A percentile compares a stretch with the other conserved stretches of the same genome.
Evolutionary conservation across 331 rosid genomes (phyloP).

Genomic region (Saraca asoca): DNA sequence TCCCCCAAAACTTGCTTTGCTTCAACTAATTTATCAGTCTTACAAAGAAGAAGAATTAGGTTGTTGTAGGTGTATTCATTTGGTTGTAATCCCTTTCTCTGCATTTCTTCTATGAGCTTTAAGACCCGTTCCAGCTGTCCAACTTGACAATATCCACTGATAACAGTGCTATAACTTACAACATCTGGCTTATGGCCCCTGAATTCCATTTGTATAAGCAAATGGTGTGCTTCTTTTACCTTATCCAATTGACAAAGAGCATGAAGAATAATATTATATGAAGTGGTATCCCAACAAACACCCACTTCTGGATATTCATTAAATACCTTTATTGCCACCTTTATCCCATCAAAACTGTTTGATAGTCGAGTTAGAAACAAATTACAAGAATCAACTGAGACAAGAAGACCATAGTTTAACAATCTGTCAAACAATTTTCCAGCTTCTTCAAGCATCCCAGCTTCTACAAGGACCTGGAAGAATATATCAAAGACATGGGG

Average conservation of each 20-base stretch:
- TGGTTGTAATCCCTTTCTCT: constrained; percentile 60
- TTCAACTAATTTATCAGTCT: constrained; percentile 56
- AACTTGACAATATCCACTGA: constrained; percentile 63
- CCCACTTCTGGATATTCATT: constrained; percentile 60
- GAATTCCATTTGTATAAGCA: constrained; percentile 74
- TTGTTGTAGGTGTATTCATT: constrained; percentile 66
- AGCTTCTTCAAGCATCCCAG: constrained; percentile 64
- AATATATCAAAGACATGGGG: constrained; percentile 75
- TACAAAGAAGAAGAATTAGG: constrained; percentile 62
- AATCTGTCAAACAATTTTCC: constrained; percentile 56
- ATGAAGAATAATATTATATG: constrained; percentile 73
- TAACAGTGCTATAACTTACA: constrained; percentile 74
- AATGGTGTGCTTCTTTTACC: constrained; percentile 71
- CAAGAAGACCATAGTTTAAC: constrained; percentile 62
- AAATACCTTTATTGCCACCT: constrained; percentile 55
- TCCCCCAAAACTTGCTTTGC: constrained; percentile 63
- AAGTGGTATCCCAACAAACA: constrained; percentile 65
- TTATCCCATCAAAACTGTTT: constrained; percentile 46
- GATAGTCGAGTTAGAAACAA: constrained; percentile 60
- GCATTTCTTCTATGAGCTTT: constrained; percentile 76
- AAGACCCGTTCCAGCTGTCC: constrained; percentile 63
- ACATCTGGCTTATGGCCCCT: constrained; percentile 70
- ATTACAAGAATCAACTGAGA: constrained; percentile 82
- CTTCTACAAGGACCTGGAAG: constrained; percentile 75
- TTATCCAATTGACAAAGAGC: constrained; percentile 64